Percentiles rank a stretch among this genome's conserved stretches.
Conservation (phyloP, 192 early-diverging fungal species). For the Funneliformis geosporum region DNA sequence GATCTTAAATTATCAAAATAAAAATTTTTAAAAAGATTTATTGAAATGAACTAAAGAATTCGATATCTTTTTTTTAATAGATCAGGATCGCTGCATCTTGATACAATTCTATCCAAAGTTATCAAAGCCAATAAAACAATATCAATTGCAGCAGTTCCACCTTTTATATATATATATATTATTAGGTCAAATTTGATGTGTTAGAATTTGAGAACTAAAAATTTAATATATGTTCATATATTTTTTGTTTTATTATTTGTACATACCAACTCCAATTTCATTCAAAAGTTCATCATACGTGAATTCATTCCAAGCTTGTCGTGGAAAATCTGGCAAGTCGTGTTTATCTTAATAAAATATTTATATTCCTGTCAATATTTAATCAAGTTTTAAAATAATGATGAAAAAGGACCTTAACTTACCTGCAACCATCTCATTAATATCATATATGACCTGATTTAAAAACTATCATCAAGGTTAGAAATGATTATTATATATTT, state of each 20-base stretch:
- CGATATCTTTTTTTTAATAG: neutral
- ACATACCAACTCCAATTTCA: slow-evolving; percentile 2
- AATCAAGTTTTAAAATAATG: neutral
- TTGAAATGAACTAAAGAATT: neutral
- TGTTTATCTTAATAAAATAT: neutral
- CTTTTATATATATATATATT: neutral
- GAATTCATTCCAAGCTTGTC: slow-evolving; percentile 1
- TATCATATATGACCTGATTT: slow-evolving; percentile 1
- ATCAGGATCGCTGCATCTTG: slow-evolving; percentile 3
- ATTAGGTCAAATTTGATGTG: neutral
- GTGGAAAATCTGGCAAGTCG: neutral
- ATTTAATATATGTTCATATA: neutral
- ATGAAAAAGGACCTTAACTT: neutral
- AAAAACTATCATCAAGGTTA: neutral
- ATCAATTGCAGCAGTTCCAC: neutral
- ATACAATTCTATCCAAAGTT: slow-evolving; percentile 5
- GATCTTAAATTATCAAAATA: no score
- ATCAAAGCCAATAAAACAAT: neutral
- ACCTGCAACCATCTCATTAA: neutral
- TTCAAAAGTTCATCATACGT: slow-evolving; percentile 1
- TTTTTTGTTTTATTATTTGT: neutral
- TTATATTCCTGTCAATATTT: neutral
- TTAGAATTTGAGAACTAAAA: no score
- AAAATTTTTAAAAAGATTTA: neutral
- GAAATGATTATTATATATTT: neutral